Percentiles rank a stretch among this genome's conserved stretches.
These are phyloP conservation scores for Aechmea fasciata DNA, from an alignment of 176 grass and related monocot genomes.

Conservation along the genomic window DNA sequence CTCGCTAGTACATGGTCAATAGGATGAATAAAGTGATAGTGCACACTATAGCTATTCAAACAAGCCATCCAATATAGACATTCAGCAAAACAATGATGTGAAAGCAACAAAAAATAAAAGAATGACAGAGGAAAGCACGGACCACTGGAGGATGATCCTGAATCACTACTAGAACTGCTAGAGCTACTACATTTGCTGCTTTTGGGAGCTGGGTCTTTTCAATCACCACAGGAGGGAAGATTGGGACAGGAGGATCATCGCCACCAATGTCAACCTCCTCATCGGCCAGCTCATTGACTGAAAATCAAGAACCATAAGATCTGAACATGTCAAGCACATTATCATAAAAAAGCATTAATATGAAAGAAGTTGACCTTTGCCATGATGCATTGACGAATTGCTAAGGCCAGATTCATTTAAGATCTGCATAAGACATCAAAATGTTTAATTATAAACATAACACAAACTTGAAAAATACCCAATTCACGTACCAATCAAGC, in stretches of 20 bases:
- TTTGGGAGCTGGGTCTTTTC: slow-evolving; percentile 59
- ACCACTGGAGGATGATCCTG: slow-evolving; percentile 83
- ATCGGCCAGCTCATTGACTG: slow-evolving; percentile 62
- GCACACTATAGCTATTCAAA: background rate
- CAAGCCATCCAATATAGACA: background rate
- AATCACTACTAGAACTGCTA: slow-evolving; percentile 77
- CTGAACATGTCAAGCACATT: slow-evolving; percentile 7
- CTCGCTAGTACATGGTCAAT: too few relatives aligned
- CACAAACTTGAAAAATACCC: background rate
- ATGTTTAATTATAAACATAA: background rate
- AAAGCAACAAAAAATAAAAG: slow-evolving; percentile 8
- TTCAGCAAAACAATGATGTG: slow-evolving; percentile 1
- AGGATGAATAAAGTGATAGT: too few relatives aligned
- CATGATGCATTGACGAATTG: slow-evolving; percentile 56
- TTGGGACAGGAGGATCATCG: slow-evolving; percentile 68
- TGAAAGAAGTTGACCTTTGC: slow-evolving; percentile 45
- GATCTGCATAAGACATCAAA: slow-evolving; percentile 28
- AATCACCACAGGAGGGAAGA: slow-evolving; percentile 63
- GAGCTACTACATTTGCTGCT: slow-evolving; percentile 74
- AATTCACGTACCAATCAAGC: slow-evolving; percentile 1
- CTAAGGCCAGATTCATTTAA: slow-evolving; percentile 67
- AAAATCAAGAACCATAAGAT: slow-evolving; percentile 12
- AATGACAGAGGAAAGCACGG: slow-evolving; percentile 18
- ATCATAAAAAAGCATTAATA: slow-evolving; percentile 13
- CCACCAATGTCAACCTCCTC: slow-evolving; percentile 89